Base-by-base conservation (phyloP, 208 protist species). In the Trypanosoma grayi region DNA sequence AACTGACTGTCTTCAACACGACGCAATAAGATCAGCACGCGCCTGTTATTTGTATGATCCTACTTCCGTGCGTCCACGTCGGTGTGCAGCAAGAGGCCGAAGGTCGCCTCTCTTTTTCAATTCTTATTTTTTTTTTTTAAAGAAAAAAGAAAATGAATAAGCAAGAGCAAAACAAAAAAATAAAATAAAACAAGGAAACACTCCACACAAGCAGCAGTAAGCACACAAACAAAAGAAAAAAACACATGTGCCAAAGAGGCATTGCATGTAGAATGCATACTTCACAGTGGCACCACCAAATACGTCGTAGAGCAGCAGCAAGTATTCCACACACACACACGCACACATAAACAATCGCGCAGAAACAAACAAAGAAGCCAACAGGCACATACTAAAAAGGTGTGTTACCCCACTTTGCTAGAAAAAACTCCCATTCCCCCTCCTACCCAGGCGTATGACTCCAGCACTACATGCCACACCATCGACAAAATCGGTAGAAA, bases 141-240 rank as follows among this genome's bases (percentile, higher is more conserved):
- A 44, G 11, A 16, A 41, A 10, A 25, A 39, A 41, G 20, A 43
- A 41, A 37, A 41, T 8, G 37, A 52, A 70, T 25, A 54, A 36
- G 65, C 31, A 52, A 55, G 24, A 72, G 13, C 25, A 66, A 51
- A 62, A 57, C 22, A 55, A 47, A 53, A 62, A 39, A 56, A 41
- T 13, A 55, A 44, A 13, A 67, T 34, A 18, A 66, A 45, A 59
- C 37, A 70, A 64, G 48, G 58, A 28, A 53, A 36, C 31, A 22
- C 14, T 51, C 50, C 45, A 44, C 8, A 45, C 18, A 25, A 30
- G 62, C 18, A 36, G 16, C 16, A n/a, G 10, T 43, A 37, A 59
- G 27, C 11, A 58, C 10, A 18, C 16, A 58, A 45, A 57, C 27
- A 14, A 48, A 16, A 77, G 64, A 55, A 64, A 70, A 60, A 55